Evolutionary conservation across 2,329 filamentous ascomycete species (phyloP).

Genomic region (Aquanectria penicillioides): DNA sequence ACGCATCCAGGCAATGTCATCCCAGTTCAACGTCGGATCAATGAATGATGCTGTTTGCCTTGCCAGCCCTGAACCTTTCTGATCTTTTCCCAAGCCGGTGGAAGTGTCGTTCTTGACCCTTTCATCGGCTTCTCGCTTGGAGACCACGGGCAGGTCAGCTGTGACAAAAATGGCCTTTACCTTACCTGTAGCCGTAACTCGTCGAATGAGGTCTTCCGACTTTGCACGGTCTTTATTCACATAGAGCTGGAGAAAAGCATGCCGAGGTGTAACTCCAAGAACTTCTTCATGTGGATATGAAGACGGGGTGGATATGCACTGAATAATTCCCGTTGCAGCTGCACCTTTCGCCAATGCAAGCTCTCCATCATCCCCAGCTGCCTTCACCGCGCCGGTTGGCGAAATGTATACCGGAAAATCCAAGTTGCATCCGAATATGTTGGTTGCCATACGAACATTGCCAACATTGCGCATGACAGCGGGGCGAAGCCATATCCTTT

Average conservation of each 20-base stretch:
- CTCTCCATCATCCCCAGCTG: slow-evolving; percentile 52
- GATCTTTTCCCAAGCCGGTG: slow-evolving; percentile 57
- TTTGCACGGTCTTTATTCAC: slow-evolving; percentile 26
- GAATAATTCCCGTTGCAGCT: neutral
- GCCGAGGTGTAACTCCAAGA: neutral
- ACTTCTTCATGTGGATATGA: slow-evolving; percentile 23
- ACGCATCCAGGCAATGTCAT: slow-evolving; percentile 73
- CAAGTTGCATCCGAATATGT: slow-evolving; percentile 30
- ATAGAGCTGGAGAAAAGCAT: slow-evolving; percentile 26
- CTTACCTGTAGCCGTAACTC: neutral
- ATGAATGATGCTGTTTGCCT: slow-evolving; percentile 64
- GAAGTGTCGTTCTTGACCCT: slow-evolving; percentile 44
- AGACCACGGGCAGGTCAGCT: slow-evolving; percentile 19
- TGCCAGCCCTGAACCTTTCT: slow-evolving; percentile 64
- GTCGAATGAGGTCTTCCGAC: slow-evolving; percentile 8
- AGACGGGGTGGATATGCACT: slow-evolving; percentile 21
- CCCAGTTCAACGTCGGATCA: slow-evolving; percentile 70
- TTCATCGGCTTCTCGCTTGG: slow-evolving; percentile 27
- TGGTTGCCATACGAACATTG: slow-evolving; percentile 23
- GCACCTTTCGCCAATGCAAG: slow-evolving; percentile 17
- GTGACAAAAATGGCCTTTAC: slow-evolving; percentile 26
- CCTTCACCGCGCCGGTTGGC: slow-evolving; percentile 57
- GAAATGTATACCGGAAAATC: slow-evolving; percentile 37
- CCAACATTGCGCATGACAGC: slow-evolving; percentile 32
- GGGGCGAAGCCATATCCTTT: slow-evolving; percentile 39